A percentile compares a stretch with the other conserved stretches of the same genome.
phyloP scores from a whole-genome alignment of 345 rosid genomes.

The Carallia brachiata region DNA sequence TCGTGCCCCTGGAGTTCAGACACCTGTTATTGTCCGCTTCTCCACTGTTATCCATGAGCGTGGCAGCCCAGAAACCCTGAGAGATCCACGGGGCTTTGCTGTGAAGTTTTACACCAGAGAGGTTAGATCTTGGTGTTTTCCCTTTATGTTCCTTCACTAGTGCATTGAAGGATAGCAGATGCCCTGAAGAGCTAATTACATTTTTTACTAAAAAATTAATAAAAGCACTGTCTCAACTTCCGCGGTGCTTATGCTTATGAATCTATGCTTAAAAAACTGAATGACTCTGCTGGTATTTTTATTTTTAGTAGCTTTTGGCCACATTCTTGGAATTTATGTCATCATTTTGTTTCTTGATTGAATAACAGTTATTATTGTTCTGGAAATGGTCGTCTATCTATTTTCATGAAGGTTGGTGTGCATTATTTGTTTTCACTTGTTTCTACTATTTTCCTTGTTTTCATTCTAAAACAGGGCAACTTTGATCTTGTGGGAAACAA shows the following conservation, averaged over 20 bases:
- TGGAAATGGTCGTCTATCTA: background rate
- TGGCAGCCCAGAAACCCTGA: slow-evolving; percentile 96
- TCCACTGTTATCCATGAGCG: slow-evolving; percentile 98
- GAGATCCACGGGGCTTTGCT: slow-evolving; percentile 97
- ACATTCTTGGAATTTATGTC: background rate
- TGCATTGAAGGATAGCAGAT: background rate
- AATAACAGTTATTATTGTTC: background rate
- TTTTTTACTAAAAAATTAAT: too few relatives aligned
- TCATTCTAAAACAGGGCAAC: slow-evolving; percentile 62
- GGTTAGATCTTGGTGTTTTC: slow-evolving; percentile 37
- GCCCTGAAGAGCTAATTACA: too few relatives aligned
- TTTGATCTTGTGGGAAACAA: slow-evolving; percentile 99
- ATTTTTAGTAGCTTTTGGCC: background rate
- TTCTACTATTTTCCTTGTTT: background rate
- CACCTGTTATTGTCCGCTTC: slow-evolving; percentile 95
- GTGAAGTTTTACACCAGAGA: slow-evolving; percentile 98
- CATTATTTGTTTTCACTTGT: too few relatives aligned
- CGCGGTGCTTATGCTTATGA: background rate
- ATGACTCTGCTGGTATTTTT: background rate
- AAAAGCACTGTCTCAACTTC: too few relatives aligned
- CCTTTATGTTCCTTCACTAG: background rate
- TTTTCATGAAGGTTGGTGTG: background rate
- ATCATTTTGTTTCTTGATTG: too few relatives aligned
- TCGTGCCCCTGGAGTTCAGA: slow-evolving; percentile 86
- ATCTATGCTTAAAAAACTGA: background rate